Evolutionary conservation across 225 moss, liverwort and hornwort genomes (phyloP).

Genomic region (Sphagnum contortum): DNA sequence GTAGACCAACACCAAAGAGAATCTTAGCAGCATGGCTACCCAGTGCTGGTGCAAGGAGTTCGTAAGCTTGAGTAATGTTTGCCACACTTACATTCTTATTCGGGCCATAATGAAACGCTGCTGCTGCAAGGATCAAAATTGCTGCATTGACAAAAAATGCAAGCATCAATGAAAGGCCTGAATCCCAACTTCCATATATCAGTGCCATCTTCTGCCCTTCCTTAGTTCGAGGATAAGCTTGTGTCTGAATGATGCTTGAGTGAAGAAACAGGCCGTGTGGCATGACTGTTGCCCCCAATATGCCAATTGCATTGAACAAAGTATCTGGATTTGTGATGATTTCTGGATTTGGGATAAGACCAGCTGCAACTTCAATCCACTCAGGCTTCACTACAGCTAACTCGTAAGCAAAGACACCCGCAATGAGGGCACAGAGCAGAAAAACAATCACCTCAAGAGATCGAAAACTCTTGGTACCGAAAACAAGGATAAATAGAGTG

Average conservation of each 20-base stretch:
- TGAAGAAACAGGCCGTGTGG: constrained; percentile 89
- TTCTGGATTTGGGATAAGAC: constrained; percentile 43
- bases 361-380: constrained; percentile 52
- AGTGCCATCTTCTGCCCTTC: constrained; percentile 78
- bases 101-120: constrained; percentile 73
- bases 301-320: constrained; percentile 72
- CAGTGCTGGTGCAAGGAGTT: constrained; percentile 64
- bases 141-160: constrained; percentile 84
- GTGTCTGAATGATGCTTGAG: constrained; percentile 87
- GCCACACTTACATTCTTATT: constrained; percentile 33
- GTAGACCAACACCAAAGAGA: constrained; percentile 68
- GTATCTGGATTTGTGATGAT: constrained; percentile 41
- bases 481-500: constrained; percentile 67
- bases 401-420: constrained; percentile 72
- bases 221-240: constrained; percentile 75
- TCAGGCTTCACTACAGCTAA: constrained; percentile 71
- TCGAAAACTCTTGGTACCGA: constrained; percentile 68
- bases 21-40: constrained; percentile 56
- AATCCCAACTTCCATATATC: constrained; percentile 78
- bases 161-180: constrained; percentile 59
- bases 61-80: constrained; percentile 75
- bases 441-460: constrained; percentile 65
- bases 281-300: constrained; percentile 88
- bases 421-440: constrained; percentile 48
- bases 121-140: constrained; percentile 74